A percentile compares a stretch with the other conserved stretches of the same genome.
phyloP scores from a whole-genome alignment of 495 filamentous ascomycete genomes.

The Aspergillus biplanus region DNA sequence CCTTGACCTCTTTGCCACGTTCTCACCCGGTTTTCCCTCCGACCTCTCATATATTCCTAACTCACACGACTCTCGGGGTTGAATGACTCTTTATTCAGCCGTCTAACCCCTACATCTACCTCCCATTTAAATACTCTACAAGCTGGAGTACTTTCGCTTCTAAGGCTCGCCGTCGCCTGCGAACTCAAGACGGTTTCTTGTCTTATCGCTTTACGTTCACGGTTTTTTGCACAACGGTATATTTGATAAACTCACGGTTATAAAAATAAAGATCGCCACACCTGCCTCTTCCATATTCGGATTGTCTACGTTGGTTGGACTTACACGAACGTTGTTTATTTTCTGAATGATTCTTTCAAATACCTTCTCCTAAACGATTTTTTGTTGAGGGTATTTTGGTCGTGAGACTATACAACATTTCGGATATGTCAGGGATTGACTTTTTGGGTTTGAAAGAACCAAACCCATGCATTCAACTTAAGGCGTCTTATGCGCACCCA shows the following conservation, averaged over 20 bases:
- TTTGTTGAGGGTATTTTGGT: slow-evolving; percentile 25
- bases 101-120: slow-evolving; percentile 17
- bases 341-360: slow-evolving; percentile 20
- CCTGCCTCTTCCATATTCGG: slow-evolving; percentile 29
- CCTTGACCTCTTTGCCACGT: slow-evolving; percentile 10
- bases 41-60: slow-evolving; percentile 12
- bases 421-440: slow-evolving; percentile 55
- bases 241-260: slow-evolving; percentile 42
- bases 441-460: slow-evolving; percentile 51
- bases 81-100: slow-evolving; percentile 15
- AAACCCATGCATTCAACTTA: slow-evolving; percentile 43
- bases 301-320: slow-evolving; percentile 12
- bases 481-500: slow-evolving; percentile 52
- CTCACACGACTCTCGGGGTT: slow-evolving; percentile 7
- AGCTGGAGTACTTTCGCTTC: slow-evolving; percentile 39
- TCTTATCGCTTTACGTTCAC: slow-evolving; percentile 51
- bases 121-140: slow-evolving; percentile 35
- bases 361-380: slow-evolving; percentile 17
- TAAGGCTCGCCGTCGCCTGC: slow-evolving; percentile 55
- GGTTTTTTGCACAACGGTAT: slow-evolving; percentile 52
- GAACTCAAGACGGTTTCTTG: slow-evolving; percentile 47
- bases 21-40: slow-evolving; percentile 5
- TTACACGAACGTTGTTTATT: slow-evolving; percentile 10
- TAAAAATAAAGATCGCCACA: slow-evolving; percentile 28
- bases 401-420: slow-evolving; percentile 24